Base-by-base conservation (phyloP, 129 eudicot species). In the Rutidosis leptorrhynchoides region DNA sequence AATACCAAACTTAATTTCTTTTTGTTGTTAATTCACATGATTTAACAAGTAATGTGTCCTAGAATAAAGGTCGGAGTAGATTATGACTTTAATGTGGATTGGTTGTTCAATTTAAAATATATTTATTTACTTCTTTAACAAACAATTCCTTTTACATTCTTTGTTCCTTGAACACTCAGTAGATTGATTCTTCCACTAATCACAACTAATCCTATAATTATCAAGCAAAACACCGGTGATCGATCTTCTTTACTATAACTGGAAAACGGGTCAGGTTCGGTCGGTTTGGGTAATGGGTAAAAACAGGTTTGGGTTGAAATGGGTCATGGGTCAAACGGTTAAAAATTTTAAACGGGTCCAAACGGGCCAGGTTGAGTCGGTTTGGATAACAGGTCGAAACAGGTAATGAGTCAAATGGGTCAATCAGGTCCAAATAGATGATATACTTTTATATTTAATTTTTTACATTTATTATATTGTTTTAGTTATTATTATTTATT, bases 1-100 rank as follows among this genome's bases (percentile, higher is more conserved):
- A 58, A 57, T 60, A 46, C 75, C 75, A 24, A 71, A 71, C 68
- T 35, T 58, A 26, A 42, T 40, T 58, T 58, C 58, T 69, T 42
- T 28, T 45, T 28, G 35, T 59, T 59, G 17, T 28, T 71, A 59
- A 45, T 60, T 60, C 25, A 30, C 11, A 19, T 28, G 22, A 28
- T 46, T 71, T 28, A 69, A 60, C 60, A 59, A 62, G 11, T 30
- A 48, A 35, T 45, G 26, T 24, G 23, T 54, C 28, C 42, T 43
- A 60, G 68, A 71, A 60, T 71, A 71, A 48, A 45, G 48, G 30
- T 71, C 25, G 15, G 17, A 16, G 24, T 51, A 37, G 67, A 46
- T 59, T 60, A 59, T 60, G 51, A 21, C 61, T 46, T 60, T 15
- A 48, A 60, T 45, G 22, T 71, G 23, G 32, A 46, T 71, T 45